Evolutionary conservation across 2,329 filamentous ascomycete species (phyloP), one percentile per base, ranked within the genome.

Genomic region (Zymoseptoria brevis): DNA sequence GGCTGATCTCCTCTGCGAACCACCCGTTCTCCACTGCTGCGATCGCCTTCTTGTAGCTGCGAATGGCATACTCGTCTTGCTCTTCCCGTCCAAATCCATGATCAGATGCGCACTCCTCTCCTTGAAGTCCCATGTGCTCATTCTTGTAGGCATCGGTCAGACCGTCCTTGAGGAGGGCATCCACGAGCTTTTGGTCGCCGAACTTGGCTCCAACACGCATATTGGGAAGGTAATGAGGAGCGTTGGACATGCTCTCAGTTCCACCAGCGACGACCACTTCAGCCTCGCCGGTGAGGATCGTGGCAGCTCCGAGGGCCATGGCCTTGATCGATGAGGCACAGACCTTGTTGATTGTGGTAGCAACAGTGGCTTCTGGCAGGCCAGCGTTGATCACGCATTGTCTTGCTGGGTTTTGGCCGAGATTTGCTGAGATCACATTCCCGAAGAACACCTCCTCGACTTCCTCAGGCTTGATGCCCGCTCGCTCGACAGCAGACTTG

Each of bases 331-430:
- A 87, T 8, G 92, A 96, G 65, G 94, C 94, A 83, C 94, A 99
- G 74, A 99, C 94, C 81, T 99, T 99, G 87, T 99, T 99, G 73
- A 99, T 85, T 56, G 92, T 96, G 52, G 94, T 99, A 78, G 87
- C 89, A 68, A 95, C 84, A 65, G 88, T 89, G 57, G 83, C 82
- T 64, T 95, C 82, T 57, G 85, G 79, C 65, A 99, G 89, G 63
- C 94, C 94, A 71, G 90, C 94, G 69, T 87, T 85, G 71, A 99
- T 83, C 69, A 92, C 90, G 76, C 89, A 95, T 80, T 99, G 94
- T 71, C 94, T 87, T 68, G 94, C 92, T 66, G 95, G 94, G 73
- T 95, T 96, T 79, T 99, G 94, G 65, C 94, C 94, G 68, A 97
- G 83, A 75, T 93, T 92, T 75, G 93, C 94, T 61, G 92, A 96